Evolutionary conservation across 352 stramenopile species (phyloP), one percentile per base, ranked within the genome.

Genomic region (Pythium sukuiense): DNA sequence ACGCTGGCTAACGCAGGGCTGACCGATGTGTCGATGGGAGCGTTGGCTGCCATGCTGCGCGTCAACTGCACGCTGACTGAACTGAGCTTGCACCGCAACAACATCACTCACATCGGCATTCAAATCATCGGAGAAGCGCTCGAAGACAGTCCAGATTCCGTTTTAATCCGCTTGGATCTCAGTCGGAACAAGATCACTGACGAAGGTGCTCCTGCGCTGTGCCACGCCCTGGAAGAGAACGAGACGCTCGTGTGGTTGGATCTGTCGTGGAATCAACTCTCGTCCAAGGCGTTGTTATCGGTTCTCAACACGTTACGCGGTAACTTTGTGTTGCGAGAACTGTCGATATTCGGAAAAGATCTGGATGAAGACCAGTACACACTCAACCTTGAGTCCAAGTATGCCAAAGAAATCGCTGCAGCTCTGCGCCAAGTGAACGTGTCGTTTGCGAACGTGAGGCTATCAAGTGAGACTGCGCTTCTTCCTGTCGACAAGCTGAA

Each of bases 201-300:
- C 50, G 67, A 54, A 3, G 83, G 81, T 14, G 68, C 83, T 11
- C 35, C 67, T 1, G 63, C 71, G 29, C 60, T 93, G 13, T 76
- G 76, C 8, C 70, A 67, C 26, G 80, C 77, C 2, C 56, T 93
- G 0, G 60, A 73, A 46, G 83, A 91, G 59, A 93, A 93, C 56
- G 85, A 93, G 56, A 91, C 85, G 27, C 66, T 93, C 13, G 72
- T 83, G 50, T 77, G 66, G 41, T 76, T 90, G 3, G 71, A 93
- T 59, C 55, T 89, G 14, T 92, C 79, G 41, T 89, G 73, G 81
- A 93, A 91, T 43, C 79, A 78, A 24, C 65, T 88, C 12, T 79
- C 69, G 3, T 79, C 82, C 3, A 64, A 67, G 6, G 75, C 72
- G 26, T 58, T 89, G 5, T 70, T 90, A 7, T 48, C 53, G 5